Evolutionary conservation across 768 basidiomycete genomes (phyloP), one percentile per base, ranked within the genome.

Genomic region (Russula compacta): DNA sequence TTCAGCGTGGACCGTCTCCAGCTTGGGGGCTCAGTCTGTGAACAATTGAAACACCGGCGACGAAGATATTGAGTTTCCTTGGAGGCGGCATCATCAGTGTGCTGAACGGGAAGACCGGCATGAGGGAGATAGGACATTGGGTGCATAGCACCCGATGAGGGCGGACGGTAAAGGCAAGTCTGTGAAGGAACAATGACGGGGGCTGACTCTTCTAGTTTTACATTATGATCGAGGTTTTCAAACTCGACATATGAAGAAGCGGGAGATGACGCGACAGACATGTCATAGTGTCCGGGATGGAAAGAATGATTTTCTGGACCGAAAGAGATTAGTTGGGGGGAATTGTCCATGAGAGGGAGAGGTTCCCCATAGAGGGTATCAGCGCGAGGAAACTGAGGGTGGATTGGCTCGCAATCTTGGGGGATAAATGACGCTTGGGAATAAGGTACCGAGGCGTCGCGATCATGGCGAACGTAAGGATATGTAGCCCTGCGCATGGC

Each of bases 11-110:
- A 86, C 48, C 91, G 83, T 56, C 91, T 85, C 91, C 91, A 93
- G 29, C 83, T 85, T 7, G 91, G 91, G 0, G 91, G 91, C 71
- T 93, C 91, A 2, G 91, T 93, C 19, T 91, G 91, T 70, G 91
- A 90, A 75, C 91, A 93, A 74, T 93, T 93, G 79, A 87, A 89
- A 75, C 91, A 93, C 9, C 89, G 80, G 42, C 91, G 80, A 24
- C 91, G 87, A 58, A 93, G 85, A 71, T 90, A 92, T 74, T 93
- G 91, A 0, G 91, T 93, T 72, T 93, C 91, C 73, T 93, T 93
- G 46, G 85, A 87, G 1, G 89, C 87, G 14, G 91, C 91, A 70
- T 93, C 91, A 74, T 93, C 91, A 0, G 91, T 93, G 75, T 92
- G 88, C 72, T 90, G 89, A 7, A 92, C 86, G 58, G 83, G 83